Conservation (phyloP, 202 grass and related monocot genomes). For the Alloteropsis angusta region DNA sequence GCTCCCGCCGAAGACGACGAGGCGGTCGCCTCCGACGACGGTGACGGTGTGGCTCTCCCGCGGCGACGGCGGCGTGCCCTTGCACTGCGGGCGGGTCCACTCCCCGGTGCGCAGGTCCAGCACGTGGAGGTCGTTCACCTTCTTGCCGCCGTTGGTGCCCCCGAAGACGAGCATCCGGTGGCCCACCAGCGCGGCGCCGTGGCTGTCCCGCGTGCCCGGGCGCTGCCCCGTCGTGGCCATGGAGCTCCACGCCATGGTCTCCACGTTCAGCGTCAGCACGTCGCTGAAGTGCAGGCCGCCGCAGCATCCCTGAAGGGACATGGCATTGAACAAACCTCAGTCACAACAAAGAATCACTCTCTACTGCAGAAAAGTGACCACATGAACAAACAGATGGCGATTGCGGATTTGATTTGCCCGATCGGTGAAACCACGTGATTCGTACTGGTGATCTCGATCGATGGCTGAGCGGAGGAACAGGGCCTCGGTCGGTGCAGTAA, state of each 20-base stretch:
- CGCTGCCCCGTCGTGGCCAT: slow-evolving; percentile 58
- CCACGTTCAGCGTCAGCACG: slow-evolving; percentile 63
- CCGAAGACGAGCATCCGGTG: slow-evolving; percentile 91
- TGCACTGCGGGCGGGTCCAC: slow-evolving; percentile 64
- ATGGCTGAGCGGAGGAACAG: neutral
- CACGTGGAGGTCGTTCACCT: slow-evolving; percentile 81
- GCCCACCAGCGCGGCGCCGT: slow-evolving; percentile 47
- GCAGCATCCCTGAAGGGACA: slow-evolving; percentile 58
- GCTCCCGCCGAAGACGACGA: slow-evolving; percentile 85
- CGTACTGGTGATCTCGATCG: neutral
- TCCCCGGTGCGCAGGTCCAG: slow-evolving; percentile 70
- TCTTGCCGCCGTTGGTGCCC: slow-evolving; percentile 75
- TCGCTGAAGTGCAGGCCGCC: slow-evolving; percentile 93
- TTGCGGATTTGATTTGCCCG: neutral
- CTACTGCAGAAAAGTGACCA: neutral
- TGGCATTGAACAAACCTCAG: neutral
- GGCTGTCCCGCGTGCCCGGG: slow-evolving; percentile 86
- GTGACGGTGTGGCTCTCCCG: slow-evolving; percentile 86
- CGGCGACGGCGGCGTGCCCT: slow-evolving; percentile 54
- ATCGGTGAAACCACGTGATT: neutral
- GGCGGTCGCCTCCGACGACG: slow-evolving; percentile 30
- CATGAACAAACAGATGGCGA: neutral
- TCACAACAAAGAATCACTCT: neutral
- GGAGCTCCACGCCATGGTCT: slow-evolving; percentile 82
- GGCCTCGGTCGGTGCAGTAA: slow-evolving; percentile 15